Evolutionary conservation across 139 green algal genomes (phyloP), one percentile per base, ranked within the genome.

Genomic region (Bryopsis sp.): DNA sequence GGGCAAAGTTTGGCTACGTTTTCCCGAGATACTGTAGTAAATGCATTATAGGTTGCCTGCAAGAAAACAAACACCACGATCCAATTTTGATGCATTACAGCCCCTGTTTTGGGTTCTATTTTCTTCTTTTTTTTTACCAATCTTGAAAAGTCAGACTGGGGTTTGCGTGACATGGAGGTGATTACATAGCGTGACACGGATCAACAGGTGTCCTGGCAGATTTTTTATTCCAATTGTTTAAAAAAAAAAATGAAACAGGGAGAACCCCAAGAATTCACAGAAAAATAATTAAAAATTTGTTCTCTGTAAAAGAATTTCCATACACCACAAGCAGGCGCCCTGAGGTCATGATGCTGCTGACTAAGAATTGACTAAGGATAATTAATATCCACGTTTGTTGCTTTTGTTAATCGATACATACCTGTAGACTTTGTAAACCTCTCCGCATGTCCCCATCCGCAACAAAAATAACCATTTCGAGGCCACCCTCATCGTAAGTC

Each of bases 361-460:
- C n/a, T n/a, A n/a, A n/a, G 43, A 19, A 54, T 26, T 54, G 43
- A 19, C 43, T 26, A 11, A 54, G 11, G 11, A 19, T 19, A 11
- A 26, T 19, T 19, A 54, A 11, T 19, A 54, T 19, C 11, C 43
- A 54, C 43, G 15, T 26, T 54, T 19, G 15, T 19, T 19, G 11
- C 15, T 54, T 54, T 11, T 19, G 11, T 26, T 19, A 54, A 5
- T 35, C 11, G 37, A 15, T 33, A 15, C 67, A 0, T 31, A 87
- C 86, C 83, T 97, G 92, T 75, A 99, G 67, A 83, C 96, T 98
- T 84, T 99, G 99, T 32, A 99, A 83, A n/a, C 89, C 95, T 70
- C 97, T 92, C 6, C 95, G 78, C 95, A 99, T 99, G 84, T 99
- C 95, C 0, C 95, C 95, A 68, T 99, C 95, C 2, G 95, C 95